Evolutionary conservation across 805 yeast genomes (phyloP).

Genomic region (Candida sphagnicola): DNA sequence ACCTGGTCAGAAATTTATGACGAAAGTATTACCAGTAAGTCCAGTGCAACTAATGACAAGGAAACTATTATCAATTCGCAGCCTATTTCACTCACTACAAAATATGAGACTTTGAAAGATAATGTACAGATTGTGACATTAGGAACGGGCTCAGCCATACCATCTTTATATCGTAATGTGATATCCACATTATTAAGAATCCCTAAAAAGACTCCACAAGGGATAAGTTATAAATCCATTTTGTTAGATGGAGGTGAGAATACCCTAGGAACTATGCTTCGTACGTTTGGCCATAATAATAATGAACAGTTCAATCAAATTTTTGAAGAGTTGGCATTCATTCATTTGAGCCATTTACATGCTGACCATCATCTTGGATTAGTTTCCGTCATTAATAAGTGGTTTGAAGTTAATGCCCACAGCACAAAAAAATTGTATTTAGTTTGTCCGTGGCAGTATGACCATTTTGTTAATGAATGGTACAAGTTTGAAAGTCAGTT

Average conservation of each 20-base stretch:
- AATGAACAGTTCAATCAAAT: constrained; percentile 31
- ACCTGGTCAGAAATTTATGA: constrained; percentile 32
- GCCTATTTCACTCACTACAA: constrained; percentile 17
- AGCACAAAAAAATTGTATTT: constrained; percentile 44
- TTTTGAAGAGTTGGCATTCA: constrained; percentile 57
- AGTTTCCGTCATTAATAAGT: constrained; percentile 60
- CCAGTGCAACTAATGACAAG: constrained; percentile 13
- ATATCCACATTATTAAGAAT: constrained; percentile 72
- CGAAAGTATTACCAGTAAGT: constrained; percentile 14
- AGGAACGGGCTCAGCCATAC: constrained; percentile 93
- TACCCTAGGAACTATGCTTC: constrained; percentile 66
- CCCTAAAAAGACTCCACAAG: constrained; percentile 37
- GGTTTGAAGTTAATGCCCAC: constrained; percentile 47
- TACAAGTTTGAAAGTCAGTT: constrained; percentile 38
- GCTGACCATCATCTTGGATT: constrained; percentile 97
- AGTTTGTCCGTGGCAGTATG: constrained; percentile 73
- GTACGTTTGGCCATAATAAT: constrained; percentile 54
- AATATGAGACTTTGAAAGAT: constrained; percentile 29
- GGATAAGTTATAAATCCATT: constrained; percentile 38
- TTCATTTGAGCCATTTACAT: constrained; percentile 85
- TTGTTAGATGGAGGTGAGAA: constrained; percentile 96
- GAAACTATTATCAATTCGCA: constrained; percentile 15
- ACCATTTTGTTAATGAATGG: constrained; percentile 70
- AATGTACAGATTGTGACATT: constrained; percentile 69
- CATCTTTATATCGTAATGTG: constrained; percentile 82